Evolutionary conservation across 1,284 basidiomycete genomes (phyloP), one percentile per base, ranked within the genome.

Genomic region (Irpex sp.): DNA sequence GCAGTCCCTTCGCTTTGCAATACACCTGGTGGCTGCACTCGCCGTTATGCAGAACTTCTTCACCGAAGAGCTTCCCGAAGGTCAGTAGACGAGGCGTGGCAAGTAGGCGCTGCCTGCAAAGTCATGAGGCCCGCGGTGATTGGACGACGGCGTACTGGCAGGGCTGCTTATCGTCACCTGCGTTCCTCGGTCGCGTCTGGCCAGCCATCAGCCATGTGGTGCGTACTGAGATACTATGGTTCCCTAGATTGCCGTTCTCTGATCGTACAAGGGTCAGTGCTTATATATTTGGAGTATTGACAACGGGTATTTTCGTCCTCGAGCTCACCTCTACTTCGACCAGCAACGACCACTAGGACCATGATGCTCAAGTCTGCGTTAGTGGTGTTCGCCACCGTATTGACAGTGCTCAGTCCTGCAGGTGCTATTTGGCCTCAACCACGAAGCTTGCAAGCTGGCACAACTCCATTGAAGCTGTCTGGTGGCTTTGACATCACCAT

Each of bases 391-490:
- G 63, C 65, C 35, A 64, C 68, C 19, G 58, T 73, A 61, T 55
- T 73, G 42, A 67, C 68, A 33, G 63, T 63, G 7, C 59, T 62
- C 61, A 56, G 69, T 18, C 70, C 69, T 16, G 71, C 60, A 1
- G 39, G 63, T 48, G 77, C 78, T 4, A 73, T 85, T 56, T 91
- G 89, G 88, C 88, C 89, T 9, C 77, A 82, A 49, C 91, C 90
- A 0, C 72, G 76, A 12, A 69, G 68, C 3, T 70, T 88, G 54
- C 63, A 75, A 19, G 78, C 80, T 0, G 89, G 88, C 21, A 71
- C 75, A 0, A 75, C 77, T 0, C 68, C 82, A 1, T 74, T 91
- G 51, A 76, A 76, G 9, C 78, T 91, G 48, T 73, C 82, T 0
- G 63, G 75, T 1, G 64, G 63, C 51, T 90, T 87, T 67, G 63